Percentiles rank a stretch among this genome's conserved stretches.
These are phyloP conservation scores for Debaryomyces robertsiae DNA, from an alignment of 1,139 yeast species.

Conservation along the genomic window DNA sequence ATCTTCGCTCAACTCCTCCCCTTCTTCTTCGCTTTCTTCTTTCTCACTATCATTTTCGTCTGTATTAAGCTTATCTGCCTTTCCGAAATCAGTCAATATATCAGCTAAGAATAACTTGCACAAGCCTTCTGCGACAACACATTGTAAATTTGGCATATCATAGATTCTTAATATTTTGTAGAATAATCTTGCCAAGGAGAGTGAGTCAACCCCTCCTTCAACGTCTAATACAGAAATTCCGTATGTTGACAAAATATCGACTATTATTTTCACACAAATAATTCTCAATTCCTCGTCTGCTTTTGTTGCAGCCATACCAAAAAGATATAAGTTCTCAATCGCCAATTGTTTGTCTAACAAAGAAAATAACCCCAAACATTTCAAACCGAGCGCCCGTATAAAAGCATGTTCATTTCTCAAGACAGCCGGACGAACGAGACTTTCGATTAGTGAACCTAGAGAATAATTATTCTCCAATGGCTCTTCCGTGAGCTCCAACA, in stretches of 20 bases:
- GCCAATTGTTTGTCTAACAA: conserved; percentile 70
- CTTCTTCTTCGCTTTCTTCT: conserved; percentile 15
- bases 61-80: conserved; percentile 7
- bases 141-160: conserved; percentile 68
- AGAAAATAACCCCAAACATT: conserved; percentile 80
- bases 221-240: conserved; percentile 69
- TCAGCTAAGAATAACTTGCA: conserved; percentile 83
- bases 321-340: conserved; percentile 55
- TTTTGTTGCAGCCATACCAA: conserved; percentile 66
- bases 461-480: conserved; percentile 68
- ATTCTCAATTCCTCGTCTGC: conserved; percentile 59
- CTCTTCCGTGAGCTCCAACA: conserved; percentile 67
- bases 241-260: conserved; percentile 78
- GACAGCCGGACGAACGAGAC: conserved; percentile 83
- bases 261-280: conserved; percentile 66
- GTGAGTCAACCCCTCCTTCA: conserved; percentile 60
- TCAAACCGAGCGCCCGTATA: conserved; percentile 65
- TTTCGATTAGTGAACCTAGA: conserved; percentile 70
- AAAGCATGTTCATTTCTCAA: conserved; percentile 59
- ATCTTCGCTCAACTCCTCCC: conserved; percentile 13
- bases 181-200: conserved; percentile 64
- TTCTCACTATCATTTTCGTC: conserved; percentile 10
- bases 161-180: conserved; percentile 63
- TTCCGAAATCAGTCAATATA: conserved; percentile 65
- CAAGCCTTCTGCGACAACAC: conserved; percentile 83